Base-by-base conservation (phyloP, 1,139 yeast genomes). In the Lodderomyces parapsilosis region DNA sequence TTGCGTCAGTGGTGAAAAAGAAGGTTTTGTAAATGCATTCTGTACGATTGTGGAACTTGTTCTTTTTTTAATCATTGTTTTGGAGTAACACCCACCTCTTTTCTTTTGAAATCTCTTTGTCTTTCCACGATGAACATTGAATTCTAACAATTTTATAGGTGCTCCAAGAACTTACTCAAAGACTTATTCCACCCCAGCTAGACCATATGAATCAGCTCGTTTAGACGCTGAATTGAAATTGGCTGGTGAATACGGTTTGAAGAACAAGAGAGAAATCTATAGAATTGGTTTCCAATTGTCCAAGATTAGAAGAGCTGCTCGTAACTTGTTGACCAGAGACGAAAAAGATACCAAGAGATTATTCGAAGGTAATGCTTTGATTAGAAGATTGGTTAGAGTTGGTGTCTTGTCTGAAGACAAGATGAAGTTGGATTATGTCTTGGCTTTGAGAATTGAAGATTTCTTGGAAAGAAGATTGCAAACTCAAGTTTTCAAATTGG, bases 321-420 rank as follows among this genome's bases (percentile, higher is more conserved):
- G 99, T 86, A 98, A 94, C 72, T 83, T 93, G 70, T 86, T 93
- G 78, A 93, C 99, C 81, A 90, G 97, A 83, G 99, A 93, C 67
- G 99, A 93, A 83, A 93, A 93, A 85, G 99, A 93, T 79, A 97
- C 96, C 83, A 93, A 90, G 88, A 91, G 99, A 83, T 86, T 93
- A 70, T 93, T 93, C 83, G 99, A 93, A 81, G 99, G 99, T 87
- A 93, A 93, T 72, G 99, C 99, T 70, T 89, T 93, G 75, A 93
- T 90, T 76, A 83, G 94, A 84, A 89, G 96, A 82, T 85, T 90
- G 70, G 97, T 90, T 53, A 90, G 97, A 81, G 83, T 90, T 62
- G 99, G 99, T 88, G 96, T 93, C 70, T 85, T 93, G 74, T 80
- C 96, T 60, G 99, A 93, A 81, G 99, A 94, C 84, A 90, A 87